These are phyloP conservation scores for Populus trichocarpa DNA, from an alignment of 441 rosid species.

Conservation along the genomic window DNA sequence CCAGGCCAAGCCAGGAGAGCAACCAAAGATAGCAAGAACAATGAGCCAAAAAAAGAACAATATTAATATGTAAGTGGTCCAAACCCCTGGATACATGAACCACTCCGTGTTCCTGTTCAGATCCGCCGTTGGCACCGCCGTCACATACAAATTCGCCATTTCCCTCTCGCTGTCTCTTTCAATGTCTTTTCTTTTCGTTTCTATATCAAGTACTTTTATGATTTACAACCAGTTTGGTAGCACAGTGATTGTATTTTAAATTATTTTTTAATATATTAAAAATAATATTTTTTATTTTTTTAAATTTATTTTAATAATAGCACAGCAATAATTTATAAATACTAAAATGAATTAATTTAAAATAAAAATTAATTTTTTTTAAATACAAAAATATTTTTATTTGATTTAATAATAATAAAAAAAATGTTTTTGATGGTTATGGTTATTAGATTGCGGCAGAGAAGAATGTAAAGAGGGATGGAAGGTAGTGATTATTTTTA, in stretches of 20 bases:
- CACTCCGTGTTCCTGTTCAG: constrained; percentile 36
- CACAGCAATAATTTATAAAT: too few species aligned
- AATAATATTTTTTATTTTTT: too few species aligned
- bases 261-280: too few species aligned
- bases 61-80: constrained; percentile 79
- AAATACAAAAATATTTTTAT: too few species aligned
- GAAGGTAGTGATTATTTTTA: background rate
- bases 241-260: too few species aligned
- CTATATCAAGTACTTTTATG: background rate
- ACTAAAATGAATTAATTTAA: too few species aligned
- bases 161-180: background rate
- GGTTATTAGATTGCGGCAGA: background rate
- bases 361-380: too few species aligned
- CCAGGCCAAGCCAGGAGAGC: constrained; percentile 95
- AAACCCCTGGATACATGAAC: constrained; percentile 82
- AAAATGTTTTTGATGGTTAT: background rate
- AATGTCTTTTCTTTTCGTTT: background rate
- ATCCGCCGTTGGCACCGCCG: constrained; percentile 86
- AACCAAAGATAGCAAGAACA: constrained; percentile 66
- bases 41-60: constrained; percentile 80
- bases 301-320: too few species aligned
- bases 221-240: background rate
- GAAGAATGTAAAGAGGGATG: background rate
- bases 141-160: constrained; percentile 60
- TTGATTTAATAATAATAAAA: too few species aligned